Percentiles rank a stretch among this genome's conserved stretches.
These are phyloP conservation scores for Elongisporangium anandrum DNA, from an alignment of 352 stramenopile genomes.

Conservation along the genomic window DNA sequence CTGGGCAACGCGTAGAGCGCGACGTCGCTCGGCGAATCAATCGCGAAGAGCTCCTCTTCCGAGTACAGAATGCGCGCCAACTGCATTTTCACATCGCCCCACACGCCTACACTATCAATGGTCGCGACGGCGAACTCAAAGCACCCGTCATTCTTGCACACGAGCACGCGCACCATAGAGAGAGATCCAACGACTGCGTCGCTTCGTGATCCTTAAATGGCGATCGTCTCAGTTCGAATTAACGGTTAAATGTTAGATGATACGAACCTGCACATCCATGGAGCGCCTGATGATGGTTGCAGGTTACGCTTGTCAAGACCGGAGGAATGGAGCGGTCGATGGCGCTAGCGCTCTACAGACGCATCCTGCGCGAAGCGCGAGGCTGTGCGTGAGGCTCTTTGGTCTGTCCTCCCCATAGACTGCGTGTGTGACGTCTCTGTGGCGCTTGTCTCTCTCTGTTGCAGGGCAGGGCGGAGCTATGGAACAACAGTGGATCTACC, in stretches of 20 bases:
- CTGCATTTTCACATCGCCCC: constrained; percentile 54
- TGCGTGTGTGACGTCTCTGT: constrained; percentile 3
- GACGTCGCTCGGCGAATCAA: constrained; percentile 48
- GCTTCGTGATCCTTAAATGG: not conserved
- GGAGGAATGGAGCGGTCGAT: constrained; percentile 7
- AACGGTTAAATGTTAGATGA: not conserved
- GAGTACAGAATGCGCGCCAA: constrained; percentile 58
- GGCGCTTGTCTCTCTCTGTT: constrained; percentile 6
- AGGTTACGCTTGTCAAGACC: not conserved
- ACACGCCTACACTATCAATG: constrained; percentile 13
- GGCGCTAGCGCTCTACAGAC: constrained; percentile 65
- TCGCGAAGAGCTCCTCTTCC: constrained; percentile 68
- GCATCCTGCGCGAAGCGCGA: constrained; percentile 62
- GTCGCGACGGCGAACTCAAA: constrained; percentile 64
- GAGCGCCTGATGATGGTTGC: not conserved
- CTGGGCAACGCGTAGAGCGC: constrained; percentile 53
- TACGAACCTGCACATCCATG: not conserved
- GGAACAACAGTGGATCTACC: constrained; percentile 66
- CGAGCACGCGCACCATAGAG: constrained; percentile 46
- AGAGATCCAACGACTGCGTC: not conserved
- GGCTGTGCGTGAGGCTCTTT: constrained; percentile 46
- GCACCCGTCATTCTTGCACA: constrained; percentile 79
- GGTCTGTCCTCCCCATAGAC: not conserved
- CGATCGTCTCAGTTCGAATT: not conserved
- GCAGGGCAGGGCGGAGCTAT: constrained; percentile 56